Conservation (phyloP, 768 basidiomycete species). For the Leccinum arenicola region DNA sequence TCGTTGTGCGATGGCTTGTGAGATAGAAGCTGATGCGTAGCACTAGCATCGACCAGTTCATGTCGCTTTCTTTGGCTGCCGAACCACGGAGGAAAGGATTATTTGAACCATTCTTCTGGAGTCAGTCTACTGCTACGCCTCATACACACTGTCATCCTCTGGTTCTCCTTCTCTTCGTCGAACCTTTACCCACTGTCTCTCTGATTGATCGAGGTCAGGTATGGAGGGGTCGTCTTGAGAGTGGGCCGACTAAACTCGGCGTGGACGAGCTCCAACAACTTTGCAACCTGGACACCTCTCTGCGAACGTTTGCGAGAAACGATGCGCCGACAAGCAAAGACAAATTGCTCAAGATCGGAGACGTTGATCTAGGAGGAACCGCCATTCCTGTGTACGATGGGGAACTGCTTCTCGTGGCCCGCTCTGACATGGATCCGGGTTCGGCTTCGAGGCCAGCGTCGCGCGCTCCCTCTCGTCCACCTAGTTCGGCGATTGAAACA, state of each 20-base stretch:
- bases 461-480: constrained; percentile 63
- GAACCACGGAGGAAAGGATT: constrained; percentile 72
- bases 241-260: too few species aligned
- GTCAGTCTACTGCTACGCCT: constrained; percentile 37
- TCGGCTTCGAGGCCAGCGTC: constrained; percentile 56
- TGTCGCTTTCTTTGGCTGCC: constrained; percentile 70
- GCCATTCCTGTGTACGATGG: constrained; percentile 73
- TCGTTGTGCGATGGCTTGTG: not conserved
- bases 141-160: constrained; percentile 7
- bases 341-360: constrained; percentile 32
- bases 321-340: too few species aligned
- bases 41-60: constrained; percentile 69
- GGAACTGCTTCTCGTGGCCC: constrained; percentile 69
- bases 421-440: constrained; percentile 44
- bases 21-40: too few species aligned
- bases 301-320: constrained; percentile 26
- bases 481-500: constrained; percentile 55
- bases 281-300: constrained; percentile 47
- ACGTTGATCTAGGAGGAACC: constrained; percentile 56
- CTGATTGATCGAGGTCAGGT: too few species aligned
- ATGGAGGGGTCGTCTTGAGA: too few species aligned
- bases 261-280: constrained; percentile 36
- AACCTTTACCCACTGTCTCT: too few species aligned
- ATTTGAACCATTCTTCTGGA: constrained; percentile 79
- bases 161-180: too few species aligned